These are phyloP conservation scores for Warburgia ugandensis DNA, from an alignment of 164 flowering plant genomes.

Conservation along the genomic window DNA sequence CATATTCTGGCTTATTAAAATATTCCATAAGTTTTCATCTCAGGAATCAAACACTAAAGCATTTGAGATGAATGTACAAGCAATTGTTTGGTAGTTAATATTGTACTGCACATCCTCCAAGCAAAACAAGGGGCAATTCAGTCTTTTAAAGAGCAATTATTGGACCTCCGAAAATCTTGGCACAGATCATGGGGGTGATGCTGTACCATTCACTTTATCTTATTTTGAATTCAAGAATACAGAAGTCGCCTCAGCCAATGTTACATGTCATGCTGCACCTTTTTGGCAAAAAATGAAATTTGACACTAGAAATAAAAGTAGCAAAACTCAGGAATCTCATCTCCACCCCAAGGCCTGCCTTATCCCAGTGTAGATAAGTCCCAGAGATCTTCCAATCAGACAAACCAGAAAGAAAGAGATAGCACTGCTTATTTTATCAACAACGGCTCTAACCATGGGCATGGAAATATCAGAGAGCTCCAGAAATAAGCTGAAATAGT, in stretches of 20 bases:
- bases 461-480: slow-evolving; percentile 74
- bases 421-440: slow-evolving; percentile 60
- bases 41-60: no score
- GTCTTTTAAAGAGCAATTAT: no score
- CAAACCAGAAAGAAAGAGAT: slow-evolving; percentile 82
- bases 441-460: slow-evolving; percentile 60
- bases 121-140: no score
- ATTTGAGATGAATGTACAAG: no score
- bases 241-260: neutral
- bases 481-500: slow-evolving; percentile 83
- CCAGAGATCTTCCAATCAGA: slow-evolving; percentile 89
- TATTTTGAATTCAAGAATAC: neutral
- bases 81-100: no score
- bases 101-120: no score
- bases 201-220: neutral
- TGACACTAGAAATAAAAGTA: neutral
- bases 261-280: no score
- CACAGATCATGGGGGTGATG: neutral
- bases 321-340: slow-evolving; percentile 21
- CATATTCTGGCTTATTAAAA: no score
- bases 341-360: slow-evolving; percentile 85
- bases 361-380: slow-evolving; percentile 88
- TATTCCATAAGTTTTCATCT: no score
- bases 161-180: neutral
- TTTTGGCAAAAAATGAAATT: neutral